Evolutionary conservation across 1,284 basidiomycete species (phyloP).

Genomic region (Sanghuangporus weigelae): DNA sequence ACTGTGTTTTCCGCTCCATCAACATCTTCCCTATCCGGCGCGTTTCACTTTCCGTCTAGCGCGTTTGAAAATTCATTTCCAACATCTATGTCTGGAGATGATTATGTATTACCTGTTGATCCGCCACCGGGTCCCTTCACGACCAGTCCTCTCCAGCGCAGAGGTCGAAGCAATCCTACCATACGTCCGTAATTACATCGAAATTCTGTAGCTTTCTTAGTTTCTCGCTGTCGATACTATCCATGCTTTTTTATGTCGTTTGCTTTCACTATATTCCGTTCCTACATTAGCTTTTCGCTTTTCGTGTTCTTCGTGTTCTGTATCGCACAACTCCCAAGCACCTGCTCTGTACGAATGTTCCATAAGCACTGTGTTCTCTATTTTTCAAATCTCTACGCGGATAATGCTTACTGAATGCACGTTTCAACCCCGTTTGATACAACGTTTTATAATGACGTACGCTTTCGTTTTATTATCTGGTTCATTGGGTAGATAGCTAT

Average conservation of each 20-base stretch:
- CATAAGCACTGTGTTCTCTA: background rate
- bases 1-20: background rate
- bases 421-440: background rate
- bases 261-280: background rate
- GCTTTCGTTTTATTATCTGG: background rate
- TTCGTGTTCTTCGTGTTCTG: background rate
- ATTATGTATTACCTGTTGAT: background rate
- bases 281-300: background rate
- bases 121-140: conserved; percentile 1
- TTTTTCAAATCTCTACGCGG: background rate
- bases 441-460: background rate
- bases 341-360: background rate
- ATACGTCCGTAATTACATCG: background rate
- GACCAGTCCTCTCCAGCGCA: conserved; percentile 2
- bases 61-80: background rate
- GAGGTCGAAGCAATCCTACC: background rate
- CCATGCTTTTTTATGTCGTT: background rate
- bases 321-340: background rate
- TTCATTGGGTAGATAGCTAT: background rate
- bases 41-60: background rate
- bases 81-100: background rate
- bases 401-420: background rate
- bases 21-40: background rate
- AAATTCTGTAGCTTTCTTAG: background rate
- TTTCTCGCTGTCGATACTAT: background rate